Percentiles rank a stretch among this genome's conserved stretches.
phyloP scores from a whole-genome alignment of 2,329 filamentous ascomycete species.

The Ascochyta viciae-villosae region DNA sequence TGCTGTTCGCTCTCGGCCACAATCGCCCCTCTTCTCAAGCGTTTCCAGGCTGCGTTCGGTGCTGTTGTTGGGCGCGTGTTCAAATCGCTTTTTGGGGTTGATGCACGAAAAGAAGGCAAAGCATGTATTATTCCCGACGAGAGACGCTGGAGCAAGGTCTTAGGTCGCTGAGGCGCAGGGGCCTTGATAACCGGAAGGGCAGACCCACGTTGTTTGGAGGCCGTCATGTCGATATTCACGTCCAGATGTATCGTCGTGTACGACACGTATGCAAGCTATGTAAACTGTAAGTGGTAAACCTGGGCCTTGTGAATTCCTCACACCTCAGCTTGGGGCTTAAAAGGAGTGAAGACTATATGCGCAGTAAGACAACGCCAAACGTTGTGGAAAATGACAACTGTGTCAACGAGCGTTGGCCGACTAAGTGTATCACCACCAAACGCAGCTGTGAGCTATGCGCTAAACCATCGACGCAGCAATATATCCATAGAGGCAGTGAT shows the following conservation, averaged over 20 bases:
- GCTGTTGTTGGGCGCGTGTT: constrained; percentile 6
- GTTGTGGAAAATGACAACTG: not conserved
- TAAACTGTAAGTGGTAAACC: not conserved
- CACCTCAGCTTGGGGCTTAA: not conserved
- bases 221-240: constrained; percentile 1
- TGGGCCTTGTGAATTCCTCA: not conserved
- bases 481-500: not conserved
- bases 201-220: not conserved
- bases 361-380: not conserved
- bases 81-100: not conserved
- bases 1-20: not conserved
- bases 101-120: constrained; percentile 13
- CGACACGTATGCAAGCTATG: not conserved
- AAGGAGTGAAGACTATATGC: not conserved
- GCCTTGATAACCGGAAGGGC: not conserved
- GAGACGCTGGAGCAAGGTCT: constrained; percentile 23
- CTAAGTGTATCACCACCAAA: constrained; percentile 1
- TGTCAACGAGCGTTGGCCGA: not conserved
- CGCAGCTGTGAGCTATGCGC: not conserved
- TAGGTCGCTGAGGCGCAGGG: constrained; percentile 15
- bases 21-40: not conserved
- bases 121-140: constrained; percentile 23
- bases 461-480: not conserved
- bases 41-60: not conserved
- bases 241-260: not conserved